A percentile compares a stretch with the other conserved stretches of the same genome.
Evolutionary conservation across 2,329 filamentous ascomycete species (phyloP).

Genomic region (Pleomassaria siparia): DNA sequence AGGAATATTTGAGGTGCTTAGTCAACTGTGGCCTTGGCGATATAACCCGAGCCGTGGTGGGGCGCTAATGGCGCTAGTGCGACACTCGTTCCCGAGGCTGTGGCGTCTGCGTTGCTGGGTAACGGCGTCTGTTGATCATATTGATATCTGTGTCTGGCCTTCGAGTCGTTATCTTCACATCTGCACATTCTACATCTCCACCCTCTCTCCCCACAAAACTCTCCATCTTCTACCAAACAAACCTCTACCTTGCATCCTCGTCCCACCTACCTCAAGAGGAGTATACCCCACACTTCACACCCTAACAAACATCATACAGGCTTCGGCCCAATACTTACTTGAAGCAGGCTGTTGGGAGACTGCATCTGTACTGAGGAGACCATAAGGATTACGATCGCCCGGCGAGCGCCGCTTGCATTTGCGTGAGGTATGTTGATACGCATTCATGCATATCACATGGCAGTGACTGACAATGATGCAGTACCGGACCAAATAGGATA

Average conservation of each 20-base stretch:
- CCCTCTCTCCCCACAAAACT: slow-evolving; percentile 12
- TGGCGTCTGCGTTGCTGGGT: slow-evolving; percentile 29
- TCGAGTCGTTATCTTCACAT: slow-evolving; percentile 22
- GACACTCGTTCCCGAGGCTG: neutral
- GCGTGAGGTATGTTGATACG: slow-evolving; percentile 66
- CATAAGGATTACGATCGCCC: slow-evolving; percentile 59
- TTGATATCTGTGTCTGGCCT: slow-evolving; percentile 30
- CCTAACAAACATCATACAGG: slow-evolving; percentile 14
- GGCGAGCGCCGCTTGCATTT: slow-evolving; percentile 78
- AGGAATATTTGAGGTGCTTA: slow-evolving; percentile 15
- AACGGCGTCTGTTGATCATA: slow-evolving; percentile 19
- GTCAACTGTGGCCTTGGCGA: slow-evolving; percentile 24
- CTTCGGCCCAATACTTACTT: slow-evolving; percentile 35
- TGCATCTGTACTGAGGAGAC: slow-evolving; percentile 47
- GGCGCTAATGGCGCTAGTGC: neutral
- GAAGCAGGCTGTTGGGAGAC: slow-evolving; percentile 42
- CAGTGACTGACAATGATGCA: slow-evolving; percentile 34
- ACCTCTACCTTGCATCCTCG: slow-evolving; percentile 5
- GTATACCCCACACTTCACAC: slow-evolving; percentile 1
- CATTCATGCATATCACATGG: neutral
- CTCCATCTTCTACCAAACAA: slow-evolving; percentile 6
- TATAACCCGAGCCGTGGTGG: slow-evolving; percentile 6
- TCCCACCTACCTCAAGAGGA: slow-evolving; percentile 1
- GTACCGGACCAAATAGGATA: slow-evolving; percentile 45
- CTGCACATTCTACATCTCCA: slow-evolving; percentile 1